Evolutionary conservation across 2,329 filamentous ascomycete species (phyloP), one percentile per base, ranked within the genome.

Genomic region (Myriangium duriaei): DNA sequence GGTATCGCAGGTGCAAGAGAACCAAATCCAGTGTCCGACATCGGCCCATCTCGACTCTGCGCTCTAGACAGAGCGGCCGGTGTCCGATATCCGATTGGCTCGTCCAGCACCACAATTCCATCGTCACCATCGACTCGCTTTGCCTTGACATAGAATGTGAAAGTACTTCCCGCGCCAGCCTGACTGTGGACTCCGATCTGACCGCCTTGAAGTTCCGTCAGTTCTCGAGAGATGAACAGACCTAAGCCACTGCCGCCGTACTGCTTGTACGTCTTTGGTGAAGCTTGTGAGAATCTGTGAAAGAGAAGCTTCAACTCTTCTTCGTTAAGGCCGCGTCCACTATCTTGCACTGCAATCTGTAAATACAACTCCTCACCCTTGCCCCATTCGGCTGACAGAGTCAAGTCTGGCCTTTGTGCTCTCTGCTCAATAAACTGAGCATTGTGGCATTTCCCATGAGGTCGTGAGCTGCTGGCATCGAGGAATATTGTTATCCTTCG

Each of bases 171-270:
- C 7, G 67, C 52, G 11, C 70, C 74, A 41, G 68, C 66, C 30
- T 63, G 52, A 0, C 74, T 77, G 2, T 63, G 60, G 10, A 81
- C 72, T 1, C 76, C 77, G 18, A 82, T 79, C 32, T 74, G 69
- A 1, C 78, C 78, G 12, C 76, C 74, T 43, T 81, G 76, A 19
- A 81, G 61, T 51, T 82, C 77, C 1, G 75, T 76, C 9, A 82
- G 63, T 19, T 74, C 67, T n/a, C 75, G 66, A 30, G 72, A 77
- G 40, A 81, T 81, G 50, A 80, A 81, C 0, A 82, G 60, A 0
- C 78, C 78, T 1, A 82, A 63, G 0, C 78, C 78, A 0, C 72
- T 77, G 0, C 78, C 78, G 15, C 78, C 78, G 45, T 81, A 80
- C 42, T 78, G 70, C 26, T 77, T 69, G 44, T 79, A 76, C 0